Base-by-base conservation (phyloP, 2,329 filamentous ascomycete genomes). In the Pestalotiopsis sp. region DNA sequence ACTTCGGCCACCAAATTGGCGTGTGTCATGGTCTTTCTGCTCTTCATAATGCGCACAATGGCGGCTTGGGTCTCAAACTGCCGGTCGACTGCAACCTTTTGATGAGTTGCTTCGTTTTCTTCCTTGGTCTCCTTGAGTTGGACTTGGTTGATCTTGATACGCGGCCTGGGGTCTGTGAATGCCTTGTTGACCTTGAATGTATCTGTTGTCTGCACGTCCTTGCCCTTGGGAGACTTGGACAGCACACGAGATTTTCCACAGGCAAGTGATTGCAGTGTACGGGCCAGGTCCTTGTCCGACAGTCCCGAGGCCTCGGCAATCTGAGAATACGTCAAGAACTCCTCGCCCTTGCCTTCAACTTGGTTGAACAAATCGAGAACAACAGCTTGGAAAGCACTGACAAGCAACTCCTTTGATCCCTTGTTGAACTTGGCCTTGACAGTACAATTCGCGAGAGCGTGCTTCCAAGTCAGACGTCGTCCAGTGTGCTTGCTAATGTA, bases 141-240 rank as follows among this genome's bases (percentile, higher is more conserved):
- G 73, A 99, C 96, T 81, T 98, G 95, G 81, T 98, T 99, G 84
- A 99, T 98, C 84, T 99, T 99, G 81, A 99, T 91, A 67, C 94
- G 90, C 80, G 93, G 92, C 79, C 96, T 97, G 22, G 90, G 86
- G 76, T 98, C 92, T 2, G 83, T 83, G 80, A 99, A 99, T 17
- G 78, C 78, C 58, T 86, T 80, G 81, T 98, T 98, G 75, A 97
- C 90, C 0, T 88, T 89, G 75, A 99, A 99, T 0, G 90, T 92
- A 80, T 99, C 97, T 0, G 88, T 93, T 0, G 84, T 76, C 68
- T 87, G 86, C 72, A 99, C 89, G 0, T 99, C 94, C 66, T 91
- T 89, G 65, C 93, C 91, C 79, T 93, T 94, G 44, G 96, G 96
- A 70, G 91, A 88, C 80, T 99, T 99, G 57, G 83, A 86, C 20